Evolutionary conservation across 805 yeast species (phyloP), one percentile per base, ranked within the genome.

Genomic region (Blastobotrys chiropterorum): DNA sequence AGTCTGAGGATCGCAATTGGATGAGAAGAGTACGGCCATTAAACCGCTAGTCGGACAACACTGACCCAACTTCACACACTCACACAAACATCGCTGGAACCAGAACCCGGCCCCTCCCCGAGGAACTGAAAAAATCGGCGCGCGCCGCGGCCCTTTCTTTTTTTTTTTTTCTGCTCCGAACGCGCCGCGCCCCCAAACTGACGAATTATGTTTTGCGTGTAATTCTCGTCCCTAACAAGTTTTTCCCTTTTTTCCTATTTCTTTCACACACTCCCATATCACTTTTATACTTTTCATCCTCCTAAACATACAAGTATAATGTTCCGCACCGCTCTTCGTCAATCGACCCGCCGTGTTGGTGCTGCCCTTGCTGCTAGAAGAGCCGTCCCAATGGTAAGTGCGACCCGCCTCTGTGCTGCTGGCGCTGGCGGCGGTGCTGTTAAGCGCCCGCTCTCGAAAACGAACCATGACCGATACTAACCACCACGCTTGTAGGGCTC

Each of bases 281-380:
- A n/a, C n/a, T 30, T 22, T 21, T 15, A 21, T 45, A 21, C 38
- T 45, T 45, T 45, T 17, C 47, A 45, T 21, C 39, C 47, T 26
- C 47, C 38, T 22, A 26, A 45, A 22, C 38, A 45, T 44, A 39
- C 50, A 53, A 30, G 41, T 45, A 57, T 43, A 58, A 68, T 68
- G 72, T 67, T 71, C 61, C 66, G 73, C 60, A 62, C 72, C 58
- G 74, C 69, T 59, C 63, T 69, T 56, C 71, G 72, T 53, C 70
- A 66, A 57, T 62, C 73, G 55, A 57, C 70, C 54, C 68, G 68
- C 47, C 68, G 67, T 60, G 70, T 65, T 56, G 68, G 64, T 57
- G 63, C 65, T 49, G 56, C 58, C 51, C 62, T 68, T 51, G 61
- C 67, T 55, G 57, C 63, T 58, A 62, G 70, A 55, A 61, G 64